These are phyloP conservation scores for Mycotypha africana DNA, from an alignment of 371 early-diverging fungal species.

Conservation along the genomic window DNA sequence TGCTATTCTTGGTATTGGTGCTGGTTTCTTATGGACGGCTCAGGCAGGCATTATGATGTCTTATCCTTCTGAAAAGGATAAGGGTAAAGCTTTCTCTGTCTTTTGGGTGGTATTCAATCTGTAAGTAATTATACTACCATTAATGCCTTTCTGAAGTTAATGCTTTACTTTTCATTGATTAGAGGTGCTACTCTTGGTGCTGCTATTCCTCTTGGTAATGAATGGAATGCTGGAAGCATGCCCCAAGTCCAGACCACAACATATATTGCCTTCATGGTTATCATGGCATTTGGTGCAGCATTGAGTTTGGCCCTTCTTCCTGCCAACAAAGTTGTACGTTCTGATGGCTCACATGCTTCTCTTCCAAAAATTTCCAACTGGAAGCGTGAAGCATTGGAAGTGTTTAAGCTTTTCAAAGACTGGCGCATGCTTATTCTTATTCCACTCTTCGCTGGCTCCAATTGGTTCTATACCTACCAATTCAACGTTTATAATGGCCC, in stretches of 20 bases:
- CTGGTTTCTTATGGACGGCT: slow-evolving; percentile 50
- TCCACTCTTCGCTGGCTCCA: slow-evolving; percentile 68
- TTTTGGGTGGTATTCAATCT: slow-evolving; percentile 82
- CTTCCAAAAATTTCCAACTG: slow-evolving; percentile 53
- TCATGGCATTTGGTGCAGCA: slow-evolving; percentile 59
- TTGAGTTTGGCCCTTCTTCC: slow-evolving; percentile 55
- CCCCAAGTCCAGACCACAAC: slow-evolving; percentile 25
- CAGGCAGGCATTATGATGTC: slow-evolving; percentile 81
- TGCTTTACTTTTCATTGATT: slow-evolving; percentile 47
- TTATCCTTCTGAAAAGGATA: slow-evolving; percentile 68
- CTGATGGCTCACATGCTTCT: slow-evolving; percentile 61
- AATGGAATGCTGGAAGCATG: slow-evolving; percentile 35
- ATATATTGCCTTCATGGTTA: slow-evolving; percentile 62
- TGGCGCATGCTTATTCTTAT: slow-evolving; percentile 60
- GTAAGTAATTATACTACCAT: slow-evolving; percentile 4
- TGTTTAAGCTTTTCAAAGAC: slow-evolving; percentile 59
- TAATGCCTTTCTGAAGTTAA: slow-evolving; percentile 59
- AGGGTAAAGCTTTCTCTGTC: slow-evolving; percentile 61
- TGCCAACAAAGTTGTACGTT: slow-evolving; percentile 52
- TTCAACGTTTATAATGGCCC: slow-evolving; percentile 29
- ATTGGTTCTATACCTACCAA: slow-evolving; percentile 77
- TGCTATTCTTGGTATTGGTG: slow-evolving; percentile 59
- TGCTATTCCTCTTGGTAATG: slow-evolving; percentile 58
- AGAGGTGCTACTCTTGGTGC: slow-evolving; percentile 71
- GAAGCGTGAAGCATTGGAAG: slow-evolving; percentile 47